These are phyloP conservation scores for Salix brachista DNA, from an alignment of 345 rosid genomes.

Conservation along the genomic window DNA sequence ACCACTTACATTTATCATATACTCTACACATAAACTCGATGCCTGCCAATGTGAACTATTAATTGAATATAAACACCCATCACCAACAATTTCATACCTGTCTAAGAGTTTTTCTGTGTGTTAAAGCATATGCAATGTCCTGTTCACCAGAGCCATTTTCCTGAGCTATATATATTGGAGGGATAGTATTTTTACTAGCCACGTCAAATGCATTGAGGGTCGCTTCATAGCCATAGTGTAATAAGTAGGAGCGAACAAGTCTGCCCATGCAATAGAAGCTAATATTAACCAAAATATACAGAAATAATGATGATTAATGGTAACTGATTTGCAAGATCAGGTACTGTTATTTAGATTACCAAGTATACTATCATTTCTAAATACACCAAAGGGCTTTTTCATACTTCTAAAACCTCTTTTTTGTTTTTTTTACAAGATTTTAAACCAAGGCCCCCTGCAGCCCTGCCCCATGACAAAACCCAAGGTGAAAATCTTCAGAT, in stretches of 20 bases:
- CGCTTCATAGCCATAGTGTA: slow-evolving; percentile 92
- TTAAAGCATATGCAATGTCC: slow-evolving; percentile 61
- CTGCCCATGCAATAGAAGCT: slow-evolving; percentile 37
- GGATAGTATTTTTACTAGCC: slow-evolving; percentile 65
- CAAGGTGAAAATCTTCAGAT: background rate
- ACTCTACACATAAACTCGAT: background rate
- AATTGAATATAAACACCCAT: background rate
- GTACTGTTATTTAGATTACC: background rate
- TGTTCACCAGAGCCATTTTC: slow-evolving; percentile 63
- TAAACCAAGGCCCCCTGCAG: background rate
- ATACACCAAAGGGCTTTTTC: background rate
- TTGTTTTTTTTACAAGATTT: background rate
- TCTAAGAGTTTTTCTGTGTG: slow-evolving; percentile 65
- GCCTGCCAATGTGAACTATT: background rate
- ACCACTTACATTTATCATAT: background rate
- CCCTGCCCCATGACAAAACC: background rate
- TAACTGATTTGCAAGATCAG: background rate
- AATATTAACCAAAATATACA: background rate
- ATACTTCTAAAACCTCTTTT: background rate
- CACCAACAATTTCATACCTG: slow-evolving; percentile 49
- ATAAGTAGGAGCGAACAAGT: slow-evolving; percentile 79
- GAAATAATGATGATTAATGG: background rate
- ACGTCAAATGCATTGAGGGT: slow-evolving; percentile 82
- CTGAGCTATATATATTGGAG: slow-evolving; percentile 59
- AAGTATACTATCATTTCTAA: background rate